phyloP scores from a whole-genome alignment of 352 stramenopile species.

The Globisporangium nagaii region DNA sequence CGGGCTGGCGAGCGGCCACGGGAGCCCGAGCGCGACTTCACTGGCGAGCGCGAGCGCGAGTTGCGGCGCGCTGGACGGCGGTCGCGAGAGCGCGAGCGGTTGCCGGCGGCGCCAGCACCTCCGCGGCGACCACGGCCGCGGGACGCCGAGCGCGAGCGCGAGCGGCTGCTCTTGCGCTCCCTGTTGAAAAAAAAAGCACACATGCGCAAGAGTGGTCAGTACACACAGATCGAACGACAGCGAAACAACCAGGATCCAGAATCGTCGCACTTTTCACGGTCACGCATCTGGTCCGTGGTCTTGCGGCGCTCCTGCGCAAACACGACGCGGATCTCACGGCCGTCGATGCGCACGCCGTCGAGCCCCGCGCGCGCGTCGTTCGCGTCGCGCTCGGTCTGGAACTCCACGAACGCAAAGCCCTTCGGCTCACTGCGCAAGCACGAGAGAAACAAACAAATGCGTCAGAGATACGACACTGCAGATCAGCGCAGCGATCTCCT shows the following conservation, averaged over 20 bases:
- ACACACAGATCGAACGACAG: constrained; percentile 2
- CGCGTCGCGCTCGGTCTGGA: constrained; percentile 88
- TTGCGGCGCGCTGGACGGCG: constrained; percentile 35
- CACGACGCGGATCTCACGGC: constrained; percentile 91
- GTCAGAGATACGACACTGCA: not conserved
- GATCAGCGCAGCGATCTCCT: too few relatives aligned
- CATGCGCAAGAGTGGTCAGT: not conserved
- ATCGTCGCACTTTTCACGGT: constrained; percentile 54
- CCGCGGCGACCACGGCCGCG: constrained; percentile 18
- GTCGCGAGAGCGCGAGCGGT: constrained; percentile 41
- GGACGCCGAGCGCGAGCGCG: constrained; percentile 27
- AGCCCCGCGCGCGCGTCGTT: constrained; percentile 88
- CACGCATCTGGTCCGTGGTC: constrained; percentile 93
- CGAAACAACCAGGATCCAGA: not conserved
- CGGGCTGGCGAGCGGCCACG: constrained; percentile 38
- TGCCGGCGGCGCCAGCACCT: constrained; percentile 6
- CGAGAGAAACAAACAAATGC: not conserved
- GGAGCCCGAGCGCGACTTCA: constrained; percentile 27
- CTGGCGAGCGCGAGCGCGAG: constrained; percentile 31
- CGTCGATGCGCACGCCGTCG: constrained; percentile 89
- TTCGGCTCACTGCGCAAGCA: constrained; percentile 75
- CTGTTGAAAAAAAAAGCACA: not conserved
- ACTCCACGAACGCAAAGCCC: constrained; percentile 95
- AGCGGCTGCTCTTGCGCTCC: constrained; percentile 25
- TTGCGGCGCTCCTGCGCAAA: constrained; percentile 96